Percentiles rank a stretch among this genome's conserved stretches.
phyloP scores from a whole-genome alignment of 1,139 yeast species.

The Suhomyces coccinellae region DNA sequence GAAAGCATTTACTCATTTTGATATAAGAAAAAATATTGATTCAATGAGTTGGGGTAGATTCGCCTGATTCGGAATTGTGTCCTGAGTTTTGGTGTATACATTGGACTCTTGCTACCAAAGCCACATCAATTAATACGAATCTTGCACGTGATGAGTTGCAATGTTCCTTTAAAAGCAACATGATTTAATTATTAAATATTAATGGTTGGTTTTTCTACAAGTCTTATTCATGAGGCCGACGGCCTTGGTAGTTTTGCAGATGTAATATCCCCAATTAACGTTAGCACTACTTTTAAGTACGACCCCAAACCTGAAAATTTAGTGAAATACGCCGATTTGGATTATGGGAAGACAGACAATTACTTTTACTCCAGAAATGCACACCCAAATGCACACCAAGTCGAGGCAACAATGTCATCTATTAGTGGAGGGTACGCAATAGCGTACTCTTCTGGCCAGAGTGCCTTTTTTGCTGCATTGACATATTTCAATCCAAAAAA shows the following conservation, averaged over 20 bases:
- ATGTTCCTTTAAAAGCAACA: not conserved
- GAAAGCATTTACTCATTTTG: too few relatives aligned
- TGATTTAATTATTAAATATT: too few relatives aligned
- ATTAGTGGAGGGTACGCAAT: constrained; percentile 60
- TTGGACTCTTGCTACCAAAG: too few relatives aligned
- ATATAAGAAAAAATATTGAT: too few relatives aligned
- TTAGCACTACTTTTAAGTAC: constrained; percentile 77
- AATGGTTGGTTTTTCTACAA: constrained; percentile 52
- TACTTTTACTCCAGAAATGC: constrained; percentile 63
- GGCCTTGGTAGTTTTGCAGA: constrained; percentile 45
- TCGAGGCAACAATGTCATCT: constrained; percentile 64
- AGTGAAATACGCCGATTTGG: constrained; percentile 41
- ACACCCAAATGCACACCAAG: constrained; percentile 69
- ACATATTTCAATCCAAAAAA: constrained; percentile 71
- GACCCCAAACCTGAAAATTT: constrained; percentile 54
- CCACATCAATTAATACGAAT: too few relatives aligned
- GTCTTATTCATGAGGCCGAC: constrained; percentile 65
- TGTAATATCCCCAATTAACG: constrained; percentile 78
- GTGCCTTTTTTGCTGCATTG: constrained; percentile 79
- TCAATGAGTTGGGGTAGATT: not conserved
- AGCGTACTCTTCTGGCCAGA: constrained; percentile 70
- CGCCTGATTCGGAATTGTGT: too few relatives aligned
- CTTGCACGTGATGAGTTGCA: not conserved
- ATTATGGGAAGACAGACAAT: constrained; percentile 1
- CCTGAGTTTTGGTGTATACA: too few relatives aligned